phyloP scores from a whole-genome alignment of 345 rosid genomes.

The Eucalyptus virginea region DNA sequence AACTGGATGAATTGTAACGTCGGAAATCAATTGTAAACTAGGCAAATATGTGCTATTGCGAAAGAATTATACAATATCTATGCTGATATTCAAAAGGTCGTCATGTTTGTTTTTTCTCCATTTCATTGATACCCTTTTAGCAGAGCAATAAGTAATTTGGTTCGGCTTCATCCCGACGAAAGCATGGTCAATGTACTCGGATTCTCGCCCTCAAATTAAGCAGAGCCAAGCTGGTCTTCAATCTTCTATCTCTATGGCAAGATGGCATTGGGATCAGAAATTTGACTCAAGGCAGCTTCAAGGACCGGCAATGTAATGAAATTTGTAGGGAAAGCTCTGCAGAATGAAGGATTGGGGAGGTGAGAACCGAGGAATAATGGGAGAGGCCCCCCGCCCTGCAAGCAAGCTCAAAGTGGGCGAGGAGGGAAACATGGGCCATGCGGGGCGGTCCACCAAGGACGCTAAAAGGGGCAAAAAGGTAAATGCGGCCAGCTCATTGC shows the following conservation, averaged over 20 bases:
- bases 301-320: neutral
- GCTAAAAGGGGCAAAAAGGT: neutral
- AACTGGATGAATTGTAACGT: neutral
- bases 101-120: neutral
- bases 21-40: rapidly evolving
- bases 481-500: neutral
- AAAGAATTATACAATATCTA: neutral
- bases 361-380: neutral
- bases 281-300: neutral
- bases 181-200: neutral
- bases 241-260: neutral
- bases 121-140: neutral
- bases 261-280: neutral
- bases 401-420: neutral
- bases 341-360: neutral
- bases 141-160: neutral
- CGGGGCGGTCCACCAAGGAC: neutral
- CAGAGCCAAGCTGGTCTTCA: neutral
- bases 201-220: neutral
- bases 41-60: rapidly evolving
- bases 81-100: rapidly evolving
- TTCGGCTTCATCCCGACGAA: rapidly evolving
- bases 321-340: neutral
- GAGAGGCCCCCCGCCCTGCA: neutral
- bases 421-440: neutral